phyloP scores from a whole-genome alignment of 805 yeast genomes.

The Clavispora asparagi region DNA sequence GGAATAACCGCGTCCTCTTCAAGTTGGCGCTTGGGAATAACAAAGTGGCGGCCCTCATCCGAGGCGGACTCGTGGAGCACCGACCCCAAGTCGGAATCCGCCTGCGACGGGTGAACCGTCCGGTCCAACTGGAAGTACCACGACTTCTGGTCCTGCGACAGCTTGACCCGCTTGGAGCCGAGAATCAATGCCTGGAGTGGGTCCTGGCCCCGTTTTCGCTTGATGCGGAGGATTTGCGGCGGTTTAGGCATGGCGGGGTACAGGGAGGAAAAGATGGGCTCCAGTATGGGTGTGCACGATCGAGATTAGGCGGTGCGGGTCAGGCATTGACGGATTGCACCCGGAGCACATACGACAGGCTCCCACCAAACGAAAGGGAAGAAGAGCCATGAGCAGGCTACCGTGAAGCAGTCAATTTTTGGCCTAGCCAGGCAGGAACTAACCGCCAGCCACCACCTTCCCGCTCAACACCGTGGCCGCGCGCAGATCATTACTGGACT shows the following conservation, averaged over 20 bases:
- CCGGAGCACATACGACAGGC: too few relatives aligned
- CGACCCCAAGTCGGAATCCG: slow-evolving; percentile 19
- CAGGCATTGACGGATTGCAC: too few relatives aligned
- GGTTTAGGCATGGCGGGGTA: slow-evolving; percentile 8
- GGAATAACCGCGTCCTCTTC: slow-evolving; percentile 40
- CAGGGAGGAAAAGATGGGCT: not conserved
- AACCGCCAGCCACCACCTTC: too few relatives aligned
- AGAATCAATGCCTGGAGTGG: slow-evolving; percentile 76
- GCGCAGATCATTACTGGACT: too few relatives aligned
- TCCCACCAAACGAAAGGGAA: too few relatives aligned
- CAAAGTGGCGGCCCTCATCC: slow-evolving; percentile 23
- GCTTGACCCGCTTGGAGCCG: slow-evolving; percentile 42
- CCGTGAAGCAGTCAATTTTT: too few relatives aligned
- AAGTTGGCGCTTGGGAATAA: slow-evolving; percentile 28
- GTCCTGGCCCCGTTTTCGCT: slow-evolving; percentile 81
- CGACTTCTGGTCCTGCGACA: slow-evolving; percentile 39
- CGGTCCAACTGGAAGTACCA: slow-evolving; percentile 31
- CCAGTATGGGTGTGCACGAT: not conserved
- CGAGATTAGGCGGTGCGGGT: too few relatives aligned
- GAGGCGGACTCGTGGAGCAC: slow-evolving; percentile 21
- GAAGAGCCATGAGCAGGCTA: too few relatives aligned
- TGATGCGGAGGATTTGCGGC: slow-evolving; percentile 75
- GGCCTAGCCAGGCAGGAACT: too few relatives aligned
- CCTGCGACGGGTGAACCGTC: slow-evolving; percentile 17
- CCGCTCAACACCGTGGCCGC: too few relatives aligned